phyloP scores from a whole-genome alignment of 2,329 filamentous ascomycete genomes.

The Aureobasidium pullulans region DNA sequence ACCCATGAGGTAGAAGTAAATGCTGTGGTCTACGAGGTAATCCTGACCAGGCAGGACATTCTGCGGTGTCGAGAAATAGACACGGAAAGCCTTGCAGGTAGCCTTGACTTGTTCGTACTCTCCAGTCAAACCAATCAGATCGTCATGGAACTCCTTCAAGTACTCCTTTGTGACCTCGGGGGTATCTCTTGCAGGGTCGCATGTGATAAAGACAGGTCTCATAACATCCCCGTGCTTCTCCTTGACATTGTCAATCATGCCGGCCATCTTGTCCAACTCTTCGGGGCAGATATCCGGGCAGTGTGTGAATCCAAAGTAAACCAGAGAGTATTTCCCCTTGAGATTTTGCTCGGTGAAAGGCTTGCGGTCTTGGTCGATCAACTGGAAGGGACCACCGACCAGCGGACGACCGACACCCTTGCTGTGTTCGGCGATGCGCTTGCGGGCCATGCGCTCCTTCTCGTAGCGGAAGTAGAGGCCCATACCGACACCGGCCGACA shows the following conservation, averaged over 20 bases:
- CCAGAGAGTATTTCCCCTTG: conserved; percentile 77
- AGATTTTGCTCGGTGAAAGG: conserved; percentile 72
- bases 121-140: conserved; percentile 82
- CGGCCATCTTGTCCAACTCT: conserved; percentile 98
- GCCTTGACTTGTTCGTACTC: conserved; percentile 90
- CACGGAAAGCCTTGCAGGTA: conserved; percentile 90
- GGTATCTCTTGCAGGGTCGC: conserved; percentile 86
- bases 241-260: conserved; percentile 69
- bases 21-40: conserved; percentile 96
- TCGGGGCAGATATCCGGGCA: conserved; percentile 98
- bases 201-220: conserved; percentile 84
- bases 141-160: conserved; percentile 80
- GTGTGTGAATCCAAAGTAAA: conserved; percentile 98
- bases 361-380: conserved; percentile 75
- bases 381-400: conserved; percentile 78
- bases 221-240: conserved; percentile 46
- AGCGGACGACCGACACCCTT: conserved; percentile 91
- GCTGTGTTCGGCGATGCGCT: conserved; percentile 80
- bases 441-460: conserved; percentile 83
- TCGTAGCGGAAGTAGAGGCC: conserved; percentile 90
- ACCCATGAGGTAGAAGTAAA: conserved; percentile 98
- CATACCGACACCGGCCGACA: conserved; percentile 67
- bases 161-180: conserved; percentile 79
- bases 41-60: conserved; percentile 89
- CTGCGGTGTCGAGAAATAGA: conserved; percentile 91